These are phyloP conservation scores for Diaporthe australafricana DNA, from an alignment of 2,329 filamentous ascomycete species.

Conservation along the genomic window DNA sequence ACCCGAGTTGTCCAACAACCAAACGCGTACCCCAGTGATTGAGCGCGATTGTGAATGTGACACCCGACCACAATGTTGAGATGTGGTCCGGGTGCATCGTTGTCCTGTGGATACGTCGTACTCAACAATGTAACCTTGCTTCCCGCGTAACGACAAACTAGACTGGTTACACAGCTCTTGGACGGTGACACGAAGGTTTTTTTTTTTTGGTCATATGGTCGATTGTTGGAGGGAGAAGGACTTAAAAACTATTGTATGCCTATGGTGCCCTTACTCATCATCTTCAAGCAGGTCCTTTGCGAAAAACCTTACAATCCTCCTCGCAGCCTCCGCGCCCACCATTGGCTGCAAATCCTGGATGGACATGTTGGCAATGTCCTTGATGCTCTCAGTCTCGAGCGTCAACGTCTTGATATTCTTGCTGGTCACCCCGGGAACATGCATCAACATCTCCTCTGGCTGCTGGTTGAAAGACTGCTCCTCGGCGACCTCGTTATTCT, in stretches of 20 bases:
- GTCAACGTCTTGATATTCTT: conserved; percentile 81
- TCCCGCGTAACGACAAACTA: neutral
- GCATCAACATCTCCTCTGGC: conserved; percentile 89
- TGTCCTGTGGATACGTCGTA: neutral
- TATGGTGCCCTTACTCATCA: conserved; percentile 46
- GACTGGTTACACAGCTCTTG: neutral
- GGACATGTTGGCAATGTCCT: conserved; percentile 88
- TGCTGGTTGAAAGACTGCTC: conserved; percentile 83
- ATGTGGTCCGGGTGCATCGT: neutral
- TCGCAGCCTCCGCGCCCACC: conserved; percentile 81
- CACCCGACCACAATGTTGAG: too few relatives aligned
- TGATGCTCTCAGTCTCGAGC: conserved; percentile 78
- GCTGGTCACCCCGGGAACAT: conserved; percentile 85
- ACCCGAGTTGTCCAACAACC: neutral
- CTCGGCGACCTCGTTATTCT: conserved; percentile 70
- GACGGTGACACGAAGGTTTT: too few relatives aligned
- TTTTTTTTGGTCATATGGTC: too few relatives aligned
- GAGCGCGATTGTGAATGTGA: neutral
- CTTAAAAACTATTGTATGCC: too few relatives aligned
- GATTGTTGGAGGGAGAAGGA: too few relatives aligned
- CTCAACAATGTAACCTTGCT: neutral
- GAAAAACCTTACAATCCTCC: conserved; percentile 86
- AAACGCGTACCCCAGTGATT: neutral
- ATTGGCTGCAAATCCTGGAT: conserved; percentile 77
- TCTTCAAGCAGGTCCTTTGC: conserved; percentile 71